These are phyloP conservation scores for Tephrocybe rancida DNA, from an alignment of 768 basidiomycete species.

Conservation along the genomic window DNA sequence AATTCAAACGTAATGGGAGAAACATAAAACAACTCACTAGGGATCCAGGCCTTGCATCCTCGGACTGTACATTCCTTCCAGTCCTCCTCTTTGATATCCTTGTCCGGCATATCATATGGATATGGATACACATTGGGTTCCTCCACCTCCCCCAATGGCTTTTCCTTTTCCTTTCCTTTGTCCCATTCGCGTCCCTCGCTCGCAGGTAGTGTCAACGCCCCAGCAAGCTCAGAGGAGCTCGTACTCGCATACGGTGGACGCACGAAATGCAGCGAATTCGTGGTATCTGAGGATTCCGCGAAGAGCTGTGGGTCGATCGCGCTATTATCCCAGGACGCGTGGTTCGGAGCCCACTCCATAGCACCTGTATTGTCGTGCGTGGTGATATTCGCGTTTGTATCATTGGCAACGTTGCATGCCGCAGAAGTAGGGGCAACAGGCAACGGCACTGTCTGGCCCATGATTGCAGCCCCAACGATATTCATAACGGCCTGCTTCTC, in stretches of 20 bases:
- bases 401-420: not conserved
- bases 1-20: constrained; percentile 20
- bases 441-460: too few species aligned
- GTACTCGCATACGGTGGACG: constrained; percentile 32
- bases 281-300: not conserved
- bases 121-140: too few species aligned
- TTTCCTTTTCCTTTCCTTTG: too few species aligned
- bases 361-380: too few species aligned
- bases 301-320: constrained; percentile 22
- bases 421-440: too few species aligned
- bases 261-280: constrained; percentile 20
- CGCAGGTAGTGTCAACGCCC: constrained; percentile 43
- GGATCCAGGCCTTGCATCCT: constrained; percentile 51
- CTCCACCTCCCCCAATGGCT: constrained; percentile 4
- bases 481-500: constrained; percentile 45
- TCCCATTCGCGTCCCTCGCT: not conserved
- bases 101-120: too few species aligned
- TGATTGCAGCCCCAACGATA: constrained; percentile 1
- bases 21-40: constrained; percentile 31
- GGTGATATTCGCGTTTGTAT: not conserved
- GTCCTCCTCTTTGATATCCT: not conserved
- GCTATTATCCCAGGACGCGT: constrained; percentile 10
- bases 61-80: constrained; percentile 46
- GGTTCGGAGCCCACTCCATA: not conserved
- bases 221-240: constrained; percentile 47